Base-by-base conservation (phyloP, 805 yeast species). In the Peterozyma xylosa region DNA sequence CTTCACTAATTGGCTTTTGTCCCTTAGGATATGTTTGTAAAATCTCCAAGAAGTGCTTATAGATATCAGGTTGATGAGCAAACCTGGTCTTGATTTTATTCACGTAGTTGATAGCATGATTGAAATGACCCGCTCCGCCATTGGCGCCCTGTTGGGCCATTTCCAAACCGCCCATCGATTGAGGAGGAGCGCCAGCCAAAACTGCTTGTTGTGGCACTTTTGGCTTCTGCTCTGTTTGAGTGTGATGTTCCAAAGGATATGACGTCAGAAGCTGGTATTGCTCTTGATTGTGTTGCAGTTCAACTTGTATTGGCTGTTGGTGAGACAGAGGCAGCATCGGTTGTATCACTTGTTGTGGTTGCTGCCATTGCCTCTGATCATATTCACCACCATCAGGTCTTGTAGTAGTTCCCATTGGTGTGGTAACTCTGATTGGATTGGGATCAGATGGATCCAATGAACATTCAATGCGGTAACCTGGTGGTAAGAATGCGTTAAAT, bases 11-110 rank as follows among this genome's bases (percentile, higher is more conserved):
- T 39, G 96, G 96, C 57, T 88, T 85, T 58, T 89, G 95, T 58
- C 91, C 99, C 50, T 95, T 80, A 67, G 93, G 99, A 60, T 91
- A 93, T 38, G 97, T 91, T 62, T 93, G 99, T 53, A 93, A 69
- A 46, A 91, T 93, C 61, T 93, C 99, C 63, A 95, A 70, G 54
- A 93, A 93, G 54, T 82, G 89, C 65, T 93, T 93, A 70, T 93
- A 93, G 46, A 90, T 88, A 56, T 91, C 97, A 1, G 99, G 99
- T 62, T 90, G 96, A 56, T 81, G 77, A 16, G 95, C 85, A 62
- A 89, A 93, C 49, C 98, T 76, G 45, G 89, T 90, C 62, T 95
- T 95, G 59, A 93, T 93, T 65, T 90, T 89, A 68, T 93, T 93
- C 48, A 93, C 99, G 57, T 93, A 93, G 53, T 83, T 84, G 50